Base-by-base conservation (phyloP, 208 protist species). In the Trypanosomatidae sp. region DNA sequence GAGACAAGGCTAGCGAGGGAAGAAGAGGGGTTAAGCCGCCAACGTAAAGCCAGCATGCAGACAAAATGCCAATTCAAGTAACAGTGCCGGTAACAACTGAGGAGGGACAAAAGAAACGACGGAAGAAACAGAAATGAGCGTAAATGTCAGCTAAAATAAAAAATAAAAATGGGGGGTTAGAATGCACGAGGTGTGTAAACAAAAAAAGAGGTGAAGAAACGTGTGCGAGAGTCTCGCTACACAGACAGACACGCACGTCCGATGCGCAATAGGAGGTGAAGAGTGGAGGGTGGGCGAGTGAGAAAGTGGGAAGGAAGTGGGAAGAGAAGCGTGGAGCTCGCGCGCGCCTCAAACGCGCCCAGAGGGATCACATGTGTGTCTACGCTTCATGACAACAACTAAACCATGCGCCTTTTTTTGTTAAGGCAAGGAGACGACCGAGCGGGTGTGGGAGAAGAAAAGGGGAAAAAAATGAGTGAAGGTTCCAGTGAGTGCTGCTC, bases 211-310 rank as follows among this genome's bases (percentile, higher is more conserved):
- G 43, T 12, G 25, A 52, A 43, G 17, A 28, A 66, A 10, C 17
- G 10, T 66, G 22, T 52, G 25, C 8, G 17, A 47, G 22, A 67
- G 44, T 2, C 62, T 67, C 4, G 22, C 19, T 67, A 52, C 62
- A 2, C 41, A 47, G 5, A 67, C 43, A 50, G 13, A 30, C 41
- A 33, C 62, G 52, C 36, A 62, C 41, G 2, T 19, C 22, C 56
- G 9, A 44, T 30, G 44, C 19, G 71, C 52, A 50, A n/a, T 17
- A 52, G 15, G 49, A 71, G 8, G 60, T n/a, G 52, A 71, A 59
- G 52, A 43, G 44, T n/a, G 46, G 62, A 73, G 15, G 43, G 47
- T 36, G 50, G 67, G 43, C 13, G 13, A 60, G 43, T 9, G 44
- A 73, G 58, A 55, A 47, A 62, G 58, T 19, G 58, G 33, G 36